Evolutionary conservation across 768 basidiomycete genomes (phyloP), one percentile per base, ranked within the genome.

Genomic region (Termitomyces sp.): DNA sequence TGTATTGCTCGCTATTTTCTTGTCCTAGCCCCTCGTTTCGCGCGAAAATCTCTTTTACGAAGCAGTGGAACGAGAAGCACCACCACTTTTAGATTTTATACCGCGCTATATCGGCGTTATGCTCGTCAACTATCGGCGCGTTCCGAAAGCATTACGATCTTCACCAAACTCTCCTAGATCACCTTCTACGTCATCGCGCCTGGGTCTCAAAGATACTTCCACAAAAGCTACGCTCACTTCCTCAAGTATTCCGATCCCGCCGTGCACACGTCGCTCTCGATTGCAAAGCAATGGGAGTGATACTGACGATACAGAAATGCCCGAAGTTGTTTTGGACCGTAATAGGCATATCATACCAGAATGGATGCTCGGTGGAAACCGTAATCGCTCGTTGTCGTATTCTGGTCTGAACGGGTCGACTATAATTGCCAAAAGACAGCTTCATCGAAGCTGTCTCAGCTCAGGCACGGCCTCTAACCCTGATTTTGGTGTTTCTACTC

Each of bases 81-180:
- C 97, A 0, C 94, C 93, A 4, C 80, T 99, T 9, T 81, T 98
- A 4, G 89, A 84, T 14, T 99, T 93, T 68, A 97, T 98, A 60
- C 97, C 97, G n/a, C 88, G 95, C 47, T 99, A 99, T 72, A 80
- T 99, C 16, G 97, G 97, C 26, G 97, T 99, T 56, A 97, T 99
- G 94, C 82, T 98, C 44, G 96, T 99, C 66, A 96, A 89, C 55
- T 98, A 98, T 69, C 86, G 97, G 28, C 84, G 89, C 14, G 90
- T 93, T 43, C 75, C 81, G 14, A 86, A 80, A 66, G 67, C 71
- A 13, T 62, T 61, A 32, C 57, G 57, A 57, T 64, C 64, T 35
- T 67, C 58, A 52, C 64, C 62, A 23, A 63, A 57, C 60, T 70
- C 41, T 48, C 64, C 59, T 18, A 58, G 58, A 32, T 62, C 65